Base-by-base conservation (phyloP, 2,329 filamentous ascomycete species). In the Microcyclospora pomicola region DNA sequence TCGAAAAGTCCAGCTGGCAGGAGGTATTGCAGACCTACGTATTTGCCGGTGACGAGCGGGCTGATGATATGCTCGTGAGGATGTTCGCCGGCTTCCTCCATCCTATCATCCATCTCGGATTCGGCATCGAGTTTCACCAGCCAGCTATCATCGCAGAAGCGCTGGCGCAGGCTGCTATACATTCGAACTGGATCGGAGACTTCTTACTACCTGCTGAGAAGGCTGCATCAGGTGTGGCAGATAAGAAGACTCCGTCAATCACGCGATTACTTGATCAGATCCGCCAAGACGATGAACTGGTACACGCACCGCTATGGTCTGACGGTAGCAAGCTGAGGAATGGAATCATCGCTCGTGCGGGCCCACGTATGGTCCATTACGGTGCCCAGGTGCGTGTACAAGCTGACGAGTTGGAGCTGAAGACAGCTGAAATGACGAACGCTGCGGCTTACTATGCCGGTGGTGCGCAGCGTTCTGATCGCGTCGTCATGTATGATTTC, bases 61-160 rank as follows among this genome's bases (percentile, higher is more conserved):
- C 79, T 4, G 73, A 86, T 30, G 75, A 78, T 43, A 64, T 94
- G 66, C 61, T 87, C 2, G 65, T 68, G 2, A 69, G 85, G 13
- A 62, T 88, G 51, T 85, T 74, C 52, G 71, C 69, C 12, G 78
- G 81, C 0, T 71, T 88, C 44, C 49, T 86, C 2, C 84, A 93
- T 52, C 84, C 85, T 2, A 63, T 91, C 12, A 87, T 94, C 45
- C 51, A 93, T 54, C 69, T 93, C 14, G 82, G 85, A 35, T 93
- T 85, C 53, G 86, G 82, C 4, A 55, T 94, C 28, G 85, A 93
- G 55, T 93, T 85, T 64, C 58, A 71, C 9, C 84, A 93, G 53
- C 83, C 83, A 2, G 81, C 81, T 29, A 76, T 93, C 42, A 69
- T 94, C 19, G 83, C 85, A 5, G 75, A 88, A 60, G 85, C 67